Conservation (phyloP, 2,329 filamentous ascomycete genomes). For the Cladosporium sp. region DNA sequence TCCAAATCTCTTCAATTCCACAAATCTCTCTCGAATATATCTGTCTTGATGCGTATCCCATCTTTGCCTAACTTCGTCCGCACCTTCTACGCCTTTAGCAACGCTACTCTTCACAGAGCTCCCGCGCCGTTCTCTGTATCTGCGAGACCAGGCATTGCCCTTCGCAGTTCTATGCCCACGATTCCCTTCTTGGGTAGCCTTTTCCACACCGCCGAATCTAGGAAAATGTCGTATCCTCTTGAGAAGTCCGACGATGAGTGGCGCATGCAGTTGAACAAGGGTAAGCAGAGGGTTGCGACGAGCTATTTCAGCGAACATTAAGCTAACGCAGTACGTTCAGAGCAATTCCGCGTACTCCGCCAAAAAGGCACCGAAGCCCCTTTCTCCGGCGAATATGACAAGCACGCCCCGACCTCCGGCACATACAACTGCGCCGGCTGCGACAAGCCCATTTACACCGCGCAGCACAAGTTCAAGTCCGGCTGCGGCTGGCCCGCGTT, state of each 20-base stretch:
- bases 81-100: constrained; percentile 43
- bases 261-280: constrained; percentile 72
- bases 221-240: constrained; percentile 60
- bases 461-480: constrained; percentile 89
- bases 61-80: constrained; percentile 43
- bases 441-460: constrained; percentile 81
- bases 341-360: constrained; percentile 91
- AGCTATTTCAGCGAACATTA: neutral
- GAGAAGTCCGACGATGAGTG: constrained; percentile 78
- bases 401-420: constrained; percentile 69
- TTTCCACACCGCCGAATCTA: constrained; percentile 56
- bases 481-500: constrained; percentile 98
- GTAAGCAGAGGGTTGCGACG: constrained; percentile 36
- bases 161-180: constrained; percentile 57
- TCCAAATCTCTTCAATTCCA: neutral
- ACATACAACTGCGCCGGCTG: constrained; percentile 87
- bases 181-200: constrained; percentile 74
- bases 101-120: constrained; percentile 33
- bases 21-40: neutral
- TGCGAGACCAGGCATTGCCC: constrained; percentile 26
- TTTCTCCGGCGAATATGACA: constrained; percentile 76
- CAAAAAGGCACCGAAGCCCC: constrained; percentile 86
- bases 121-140: constrained; percentile 22
- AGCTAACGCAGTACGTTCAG: constrained; percentile 43
- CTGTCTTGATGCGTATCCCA: constrained; percentile 42